Conservation (phyloP, 1,284 basidiomycete species). For the Trametes hirsuta region DNA sequence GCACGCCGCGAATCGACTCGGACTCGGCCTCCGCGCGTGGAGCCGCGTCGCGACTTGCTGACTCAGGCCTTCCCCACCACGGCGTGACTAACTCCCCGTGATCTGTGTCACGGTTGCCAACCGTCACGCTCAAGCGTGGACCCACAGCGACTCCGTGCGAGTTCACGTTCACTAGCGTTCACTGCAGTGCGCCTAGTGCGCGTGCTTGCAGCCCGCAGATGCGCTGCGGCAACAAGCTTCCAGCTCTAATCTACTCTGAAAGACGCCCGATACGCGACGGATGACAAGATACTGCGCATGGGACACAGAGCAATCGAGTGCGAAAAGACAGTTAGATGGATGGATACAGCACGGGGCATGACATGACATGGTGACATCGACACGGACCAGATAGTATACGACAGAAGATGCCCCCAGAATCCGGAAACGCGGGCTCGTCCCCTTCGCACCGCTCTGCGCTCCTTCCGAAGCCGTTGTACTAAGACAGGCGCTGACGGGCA, state of each 20-base stretch:
- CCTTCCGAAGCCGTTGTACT: too few species aligned
- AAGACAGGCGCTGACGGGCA: too few species aligned
- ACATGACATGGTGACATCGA: neutral
- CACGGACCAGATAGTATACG: neutral
- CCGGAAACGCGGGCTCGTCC: too few species aligned
- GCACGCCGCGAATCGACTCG: neutral
- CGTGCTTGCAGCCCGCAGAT: too few species aligned
- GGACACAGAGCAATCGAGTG: neutral
- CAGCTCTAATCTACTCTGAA: too few species aligned
- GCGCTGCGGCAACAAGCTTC: too few species aligned
- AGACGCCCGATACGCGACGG: too few species aligned
- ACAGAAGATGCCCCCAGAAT: too few species aligned
- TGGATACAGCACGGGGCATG: constrained; percentile 17
- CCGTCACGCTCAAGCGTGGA: neutral
- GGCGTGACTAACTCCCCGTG: constrained; percentile 1
- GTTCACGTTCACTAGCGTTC: neutral
- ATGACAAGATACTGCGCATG: too few species aligned
- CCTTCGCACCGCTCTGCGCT: too few species aligned
- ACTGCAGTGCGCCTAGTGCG: too few species aligned
- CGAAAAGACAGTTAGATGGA: constrained; percentile 1
- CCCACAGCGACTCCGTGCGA: neutral
- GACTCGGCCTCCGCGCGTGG: neutral
- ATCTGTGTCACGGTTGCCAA: neutral
- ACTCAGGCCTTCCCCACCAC: neutral
- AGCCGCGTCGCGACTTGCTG: neutral